Evolutionary conservation across 805 yeast genomes (phyloP).

Genomic region (Hanseniaspora taiwanica): DNA sequence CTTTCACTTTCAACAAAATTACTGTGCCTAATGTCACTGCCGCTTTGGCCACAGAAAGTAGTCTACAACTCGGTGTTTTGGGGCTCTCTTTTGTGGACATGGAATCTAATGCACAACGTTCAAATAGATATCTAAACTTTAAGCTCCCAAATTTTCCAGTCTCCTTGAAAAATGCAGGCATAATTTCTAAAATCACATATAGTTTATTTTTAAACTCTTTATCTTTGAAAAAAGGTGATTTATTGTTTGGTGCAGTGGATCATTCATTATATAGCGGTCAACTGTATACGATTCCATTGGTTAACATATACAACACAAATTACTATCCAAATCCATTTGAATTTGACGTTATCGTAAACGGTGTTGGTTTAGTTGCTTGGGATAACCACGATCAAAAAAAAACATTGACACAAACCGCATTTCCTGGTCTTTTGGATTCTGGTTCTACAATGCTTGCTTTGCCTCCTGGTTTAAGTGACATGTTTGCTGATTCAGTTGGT

Average conservation of each 20-base stretch:
- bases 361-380: constrained; percentile 21
- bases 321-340: constrained; percentile 11
- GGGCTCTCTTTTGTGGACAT: constrained; percentile 42
- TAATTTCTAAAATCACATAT: constrained; percentile 38
- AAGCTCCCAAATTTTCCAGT: constrained; percentile 48
- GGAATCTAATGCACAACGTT: constrained; percentile 39
- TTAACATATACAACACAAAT: constrained; percentile 10
- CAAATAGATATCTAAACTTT: constrained; percentile 12
- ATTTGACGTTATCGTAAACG: constrained; percentile 23
- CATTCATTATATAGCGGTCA: constrained; percentile 25
- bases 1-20: constrained; percentile 11
- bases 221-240: too few relatives aligned
- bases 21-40: constrained; percentile 25
- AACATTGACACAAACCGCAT: constrained; percentile 18
- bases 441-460: constrained; percentile 34
- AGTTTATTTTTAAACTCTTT: constrained; percentile 47
- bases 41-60: constrained; percentile 23
- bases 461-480: constrained; percentile 26
- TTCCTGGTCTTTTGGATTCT: constrained; percentile 32
- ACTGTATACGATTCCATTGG: constrained; percentile 22
- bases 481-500: constrained; percentile 25
- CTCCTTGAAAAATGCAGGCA: constrained; percentile 38
- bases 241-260: constrained; percentile 32
- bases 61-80: constrained; percentile 33
- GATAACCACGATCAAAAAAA: constrained; percentile 10